Conservation (phyloP, 495 filamentous ascomycete species). For the Tetracladium marchalianum region DNA sequence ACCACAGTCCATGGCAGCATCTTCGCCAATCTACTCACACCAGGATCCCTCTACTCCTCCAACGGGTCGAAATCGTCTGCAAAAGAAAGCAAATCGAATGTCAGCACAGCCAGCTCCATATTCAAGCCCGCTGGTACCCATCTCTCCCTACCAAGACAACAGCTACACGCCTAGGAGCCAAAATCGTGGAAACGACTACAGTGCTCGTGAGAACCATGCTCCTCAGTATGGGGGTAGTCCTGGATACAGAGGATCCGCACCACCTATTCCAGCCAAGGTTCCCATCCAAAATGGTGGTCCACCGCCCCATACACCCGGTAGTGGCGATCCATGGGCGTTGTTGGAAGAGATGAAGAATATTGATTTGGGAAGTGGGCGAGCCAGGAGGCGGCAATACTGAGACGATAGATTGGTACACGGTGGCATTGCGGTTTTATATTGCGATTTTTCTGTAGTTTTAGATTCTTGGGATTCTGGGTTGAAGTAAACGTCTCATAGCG, state of each 20-base stretch:
- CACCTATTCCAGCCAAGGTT: constrained; percentile 69
- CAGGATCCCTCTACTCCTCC: constrained; percentile 23
- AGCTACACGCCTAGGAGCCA: constrained; percentile 18
- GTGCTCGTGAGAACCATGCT: constrained; percentile 29
- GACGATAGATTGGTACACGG: neutral
- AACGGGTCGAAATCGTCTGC: constrained; percentile 44
- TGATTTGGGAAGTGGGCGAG: constrained; percentile 60
- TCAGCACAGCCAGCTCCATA: constrained; percentile 27
- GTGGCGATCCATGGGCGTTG: constrained; percentile 48
- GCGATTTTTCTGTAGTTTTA: too few relatives aligned
- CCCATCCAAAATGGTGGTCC: constrained; percentile 34
- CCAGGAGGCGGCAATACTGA: constrained; percentile 9
- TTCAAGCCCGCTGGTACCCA: constrained; percentile 32
- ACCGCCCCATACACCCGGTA: constrained; percentile 10
- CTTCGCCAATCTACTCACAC: constrained; percentile 11
- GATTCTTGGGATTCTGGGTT: too few relatives aligned
- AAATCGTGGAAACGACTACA: constrained; percentile 12
- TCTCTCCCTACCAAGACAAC: constrained; percentile 31
- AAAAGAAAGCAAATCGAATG: constrained; percentile 45
- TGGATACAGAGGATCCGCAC: constrained; percentile 25
- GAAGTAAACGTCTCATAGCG: too few relatives aligned
- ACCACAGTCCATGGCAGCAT: constrained; percentile 21
- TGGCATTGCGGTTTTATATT: too few relatives aligned
- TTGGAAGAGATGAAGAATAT: constrained; percentile 75
- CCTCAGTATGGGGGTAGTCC: constrained; percentile 20